Conservation (phyloP, 495 filamentous ascomycete genomes). For the Hypoxylon rickii region DNA sequence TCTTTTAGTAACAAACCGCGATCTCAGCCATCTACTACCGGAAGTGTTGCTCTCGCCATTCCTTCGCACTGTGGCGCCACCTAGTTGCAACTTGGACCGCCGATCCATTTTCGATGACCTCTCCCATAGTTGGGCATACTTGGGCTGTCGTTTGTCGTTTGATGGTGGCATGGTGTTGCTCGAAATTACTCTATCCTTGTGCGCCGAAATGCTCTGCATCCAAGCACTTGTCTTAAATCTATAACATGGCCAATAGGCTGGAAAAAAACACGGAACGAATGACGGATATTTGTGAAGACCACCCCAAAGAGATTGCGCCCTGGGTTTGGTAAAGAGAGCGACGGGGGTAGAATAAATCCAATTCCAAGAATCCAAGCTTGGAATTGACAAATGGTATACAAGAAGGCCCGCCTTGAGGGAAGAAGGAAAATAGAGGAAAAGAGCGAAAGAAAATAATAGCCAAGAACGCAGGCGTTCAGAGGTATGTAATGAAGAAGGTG, state of each 20-base stretch:
- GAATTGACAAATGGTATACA: constrained; percentile 32
- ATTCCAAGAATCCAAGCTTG: constrained; percentile 30
- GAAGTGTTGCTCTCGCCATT: not conserved
- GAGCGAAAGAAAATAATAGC: constrained; percentile 34
- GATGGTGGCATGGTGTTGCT: constrained; percentile 34
- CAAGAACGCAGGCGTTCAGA: constrained; percentile 20
- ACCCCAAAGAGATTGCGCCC: constrained; percentile 7
- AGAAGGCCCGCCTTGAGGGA: constrained; percentile 33
- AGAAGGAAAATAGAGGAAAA: constrained; percentile 28
- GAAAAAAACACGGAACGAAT: constrained; percentile 8
- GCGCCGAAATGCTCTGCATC: constrained; percentile 36
- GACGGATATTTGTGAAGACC: constrained; percentile 20
- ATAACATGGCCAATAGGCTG: constrained; percentile 33
- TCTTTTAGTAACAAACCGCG: constrained; percentile 5
- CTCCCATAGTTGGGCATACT: constrained; percentile 16
- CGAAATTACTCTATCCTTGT: not conserved
- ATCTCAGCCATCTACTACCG: not conserved
- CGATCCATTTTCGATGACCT: constrained; percentile 16
- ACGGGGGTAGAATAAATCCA: constrained; percentile 21
- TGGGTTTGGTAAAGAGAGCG: constrained; percentile 15
- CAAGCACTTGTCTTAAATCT: constrained; percentile 19
- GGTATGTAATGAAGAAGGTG: constrained; percentile 34
- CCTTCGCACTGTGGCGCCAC: not conserved
- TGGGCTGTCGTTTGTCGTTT: constrained; percentile 22
- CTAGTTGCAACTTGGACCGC: constrained; percentile 15